phyloP scores from a whole-genome alignment of 345 rosid species.

The Aurinia saxatilis region DNA sequence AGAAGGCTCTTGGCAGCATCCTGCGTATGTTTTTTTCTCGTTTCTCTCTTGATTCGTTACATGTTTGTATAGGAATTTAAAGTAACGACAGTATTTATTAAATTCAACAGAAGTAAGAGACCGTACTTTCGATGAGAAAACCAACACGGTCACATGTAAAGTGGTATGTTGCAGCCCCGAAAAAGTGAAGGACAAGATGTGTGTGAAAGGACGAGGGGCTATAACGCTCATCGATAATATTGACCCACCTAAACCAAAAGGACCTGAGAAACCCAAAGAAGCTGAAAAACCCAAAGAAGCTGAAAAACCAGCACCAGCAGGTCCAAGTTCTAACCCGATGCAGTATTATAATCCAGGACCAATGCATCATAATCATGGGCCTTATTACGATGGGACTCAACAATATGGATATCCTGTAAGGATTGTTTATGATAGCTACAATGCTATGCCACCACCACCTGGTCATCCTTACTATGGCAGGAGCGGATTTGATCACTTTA shows the following conservation, averaged over 20 bases:
- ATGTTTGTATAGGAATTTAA: not conserved
- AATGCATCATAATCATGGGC: not conserved
- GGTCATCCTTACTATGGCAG: not conserved
- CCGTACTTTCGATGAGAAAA: slow-evolving; percentile 49
- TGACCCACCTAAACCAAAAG: not conserved
- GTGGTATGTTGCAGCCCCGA: slow-evolving; percentile 69
- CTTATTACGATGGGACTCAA: not conserved
- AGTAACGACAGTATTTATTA: not conserved
- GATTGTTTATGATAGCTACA: slow-evolving; percentile 35
- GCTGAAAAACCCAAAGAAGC: not conserved
- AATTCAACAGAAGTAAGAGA: slow-evolving; percentile 38
- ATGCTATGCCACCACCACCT: slow-evolving; percentile 6
- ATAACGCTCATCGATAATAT: slow-evolving; percentile 34
- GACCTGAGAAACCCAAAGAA: not conserved
- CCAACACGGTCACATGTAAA: slow-evolving; percentile 46
- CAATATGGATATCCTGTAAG: slow-evolving; percentile 18
- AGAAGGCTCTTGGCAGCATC: slow-evolving; percentile 36
- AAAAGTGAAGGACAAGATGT: slow-evolving; percentile 40
- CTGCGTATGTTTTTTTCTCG: slow-evolving; percentile 43
- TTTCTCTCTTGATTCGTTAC: not conserved
- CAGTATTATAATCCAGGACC: not conserved
- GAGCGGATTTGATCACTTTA: not conserved
- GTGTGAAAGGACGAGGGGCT: slow-evolving; percentile 36
- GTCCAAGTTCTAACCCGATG: not conserved
- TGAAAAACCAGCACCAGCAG: not conserved